Base-by-base conservation (phyloP, 2,329 filamentous ascomycete species). In the Triangularia verruculosa region DNA sequence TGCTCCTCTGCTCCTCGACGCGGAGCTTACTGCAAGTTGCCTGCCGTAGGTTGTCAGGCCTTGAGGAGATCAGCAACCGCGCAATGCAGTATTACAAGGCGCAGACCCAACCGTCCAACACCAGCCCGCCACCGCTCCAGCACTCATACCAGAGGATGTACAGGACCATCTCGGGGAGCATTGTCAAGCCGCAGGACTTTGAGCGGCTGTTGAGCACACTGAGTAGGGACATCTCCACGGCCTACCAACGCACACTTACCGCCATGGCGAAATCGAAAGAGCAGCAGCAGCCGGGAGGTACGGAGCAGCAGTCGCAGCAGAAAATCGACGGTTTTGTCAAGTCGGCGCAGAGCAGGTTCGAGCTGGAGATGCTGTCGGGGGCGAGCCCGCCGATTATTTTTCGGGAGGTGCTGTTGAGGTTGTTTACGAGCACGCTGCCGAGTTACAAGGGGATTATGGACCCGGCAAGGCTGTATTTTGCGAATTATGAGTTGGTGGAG, bases 1-100 rank as follows among this genome's bases (percentile, higher is more conserved):
- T 89, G 53, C 73, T 95, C 20, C 83, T 96, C 28, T 90, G 88
- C 70, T 93, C 90, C 28, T 87, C 89, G 59, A 89, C 89, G 11
- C 86, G 92, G 12, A 86, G 86, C 20, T 89, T 94, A 67, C 80
- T 96, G 22, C 86, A 86, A 25, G 86, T 89, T 28, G 81, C 87
- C 56, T 90, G 86, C 73, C 86, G 86, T 47, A 85, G 88, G 28
- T 79, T 93, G 22, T 75, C 78, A 3, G 83, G 87, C 66, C 77
- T 90, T 67, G 81, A 87, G 61, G 68, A 67, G 4, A 74, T 85
- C 8, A 82, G 82, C 47, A 75, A 74, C 32, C 76, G 78, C 51
- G 82, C 84, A 1, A 80, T 82, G 11, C 77, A 79, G 4, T 85
- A 81, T 71, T 86, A 81, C 68, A 79, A 83, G 64, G 20, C 47